Conservation (phyloP, 371 early-diverging fungal species). For the Nematocida parisii region DNA sequence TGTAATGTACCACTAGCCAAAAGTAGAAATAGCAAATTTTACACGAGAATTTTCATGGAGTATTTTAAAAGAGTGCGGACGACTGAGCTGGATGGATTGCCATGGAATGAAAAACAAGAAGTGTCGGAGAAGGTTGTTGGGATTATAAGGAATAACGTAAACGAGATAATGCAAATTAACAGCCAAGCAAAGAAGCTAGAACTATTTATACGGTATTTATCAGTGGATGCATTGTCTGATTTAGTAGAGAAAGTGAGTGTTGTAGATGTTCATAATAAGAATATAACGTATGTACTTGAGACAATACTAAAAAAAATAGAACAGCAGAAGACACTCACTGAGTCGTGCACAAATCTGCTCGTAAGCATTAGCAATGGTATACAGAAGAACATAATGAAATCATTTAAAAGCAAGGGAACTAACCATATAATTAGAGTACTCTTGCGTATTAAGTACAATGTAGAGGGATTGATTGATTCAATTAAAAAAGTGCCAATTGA, state of each 20-base stretch:
- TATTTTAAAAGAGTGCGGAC: slow-evolving; percentile 37
- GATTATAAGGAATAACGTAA: not conserved
- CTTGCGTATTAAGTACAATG: not conserved
- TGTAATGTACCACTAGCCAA: not conserved
- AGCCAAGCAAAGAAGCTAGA: slow-evolving; percentile 35
- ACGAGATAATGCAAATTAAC: not conserved
- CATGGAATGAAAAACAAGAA: slow-evolving; percentile 16
- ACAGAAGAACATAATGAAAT: slow-evolving; percentile 13
- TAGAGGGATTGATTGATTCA: not conserved
- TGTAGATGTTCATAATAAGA: slow-evolving; percentile 29
- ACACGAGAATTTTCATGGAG: slow-evolving; percentile 44
- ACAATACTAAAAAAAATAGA: slow-evolving; percentile 27
- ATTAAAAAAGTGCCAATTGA: slow-evolving; percentile 8
- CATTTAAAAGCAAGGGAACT: slow-evolving; percentile 48
- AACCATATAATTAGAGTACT: slow-evolving; percentile 49
- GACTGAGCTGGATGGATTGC: slow-evolving; percentile 21
- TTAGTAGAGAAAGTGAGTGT: slow-evolving; percentile 8
- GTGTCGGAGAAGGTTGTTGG: slow-evolving; percentile 6
- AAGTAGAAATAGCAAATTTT: slow-evolving; percentile 18
- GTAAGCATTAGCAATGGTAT: not conserved
- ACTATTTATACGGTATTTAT: slow-evolving; percentile 10
- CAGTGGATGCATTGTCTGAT: not conserved
- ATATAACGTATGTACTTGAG: slow-evolving; percentile 43
- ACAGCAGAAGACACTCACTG: slow-evolving; percentile 4
- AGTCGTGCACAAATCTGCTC: not conserved